These are phyloP conservation scores for Camellia sinensis DNA, from an alignment of 148 eudicot species.

Conservation along the genomic window DNA sequence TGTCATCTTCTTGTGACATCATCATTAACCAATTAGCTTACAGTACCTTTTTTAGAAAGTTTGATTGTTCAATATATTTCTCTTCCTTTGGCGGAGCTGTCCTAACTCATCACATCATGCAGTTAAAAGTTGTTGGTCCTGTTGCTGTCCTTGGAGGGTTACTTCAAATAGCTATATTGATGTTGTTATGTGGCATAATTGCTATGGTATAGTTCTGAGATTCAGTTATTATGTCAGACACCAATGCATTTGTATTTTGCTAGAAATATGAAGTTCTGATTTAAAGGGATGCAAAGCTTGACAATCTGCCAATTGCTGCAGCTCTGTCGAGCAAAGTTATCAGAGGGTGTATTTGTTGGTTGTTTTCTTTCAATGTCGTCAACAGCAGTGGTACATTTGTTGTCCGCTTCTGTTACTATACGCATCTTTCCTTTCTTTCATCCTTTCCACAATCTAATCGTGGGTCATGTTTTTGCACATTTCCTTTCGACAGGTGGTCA, in stretches of 20 bases:
- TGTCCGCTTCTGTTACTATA: slow-evolving; percentile 10
- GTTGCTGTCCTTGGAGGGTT: slow-evolving; percentile 98
- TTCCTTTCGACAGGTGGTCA: slow-evolving; percentile 60
- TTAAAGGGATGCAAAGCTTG: slow-evolving; percentile 13
- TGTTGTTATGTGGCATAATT: slow-evolving; percentile 78
- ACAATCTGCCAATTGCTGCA: slow-evolving; percentile 29
- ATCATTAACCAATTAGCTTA: slow-evolving; percentile 12
- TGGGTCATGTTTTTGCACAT: slow-evolving; percentile 5
- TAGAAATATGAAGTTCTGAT: slow-evolving; percentile 1
- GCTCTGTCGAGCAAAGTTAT: slow-evolving; percentile 88
- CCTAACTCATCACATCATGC: slow-evolving; percentile 29
- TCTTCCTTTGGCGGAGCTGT: neutral
- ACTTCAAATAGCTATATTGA: slow-evolving; percentile 78
- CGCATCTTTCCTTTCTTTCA: slow-evolving; percentile 7
- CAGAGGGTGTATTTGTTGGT: slow-evolving; percentile 98
- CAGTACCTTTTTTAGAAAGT: neutral
- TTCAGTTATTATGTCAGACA: slow-evolving; percentile 15
- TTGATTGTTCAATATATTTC: neutral
- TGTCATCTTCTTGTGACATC: slow-evolving; percentile 9
- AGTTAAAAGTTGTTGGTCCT: slow-evolving; percentile 94
- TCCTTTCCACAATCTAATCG: slow-evolving; percentile 8
- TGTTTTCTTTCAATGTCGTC: slow-evolving; percentile 98
- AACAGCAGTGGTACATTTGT: slow-evolving; percentile 81
- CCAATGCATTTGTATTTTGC: neutral
- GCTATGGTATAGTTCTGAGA: slow-evolving; percentile 56